These are phyloP conservation scores for Teratosphaeria viscida DNA, from an alignment of 2,329 filamentous ascomycete species.

Conservation along the genomic window DNA sequence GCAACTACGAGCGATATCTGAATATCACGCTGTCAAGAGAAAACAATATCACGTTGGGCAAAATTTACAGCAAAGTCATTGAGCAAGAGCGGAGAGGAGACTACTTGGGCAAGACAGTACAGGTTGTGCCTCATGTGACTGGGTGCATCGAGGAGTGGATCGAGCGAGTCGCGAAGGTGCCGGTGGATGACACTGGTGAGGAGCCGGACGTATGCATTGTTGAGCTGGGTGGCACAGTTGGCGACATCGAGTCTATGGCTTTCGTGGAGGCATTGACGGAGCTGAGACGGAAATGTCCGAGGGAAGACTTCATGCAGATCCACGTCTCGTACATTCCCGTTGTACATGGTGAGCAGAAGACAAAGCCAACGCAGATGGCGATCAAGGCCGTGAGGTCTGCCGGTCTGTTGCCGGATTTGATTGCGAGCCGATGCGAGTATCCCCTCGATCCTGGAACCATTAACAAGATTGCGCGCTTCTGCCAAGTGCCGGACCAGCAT, in stretches of 20 bases:
- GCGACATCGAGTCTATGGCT: conserved; percentile 77
- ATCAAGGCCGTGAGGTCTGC: conserved; percentile 75
- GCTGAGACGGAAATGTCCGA: conserved; percentile 60
- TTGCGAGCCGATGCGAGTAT: conserved; percentile 82
- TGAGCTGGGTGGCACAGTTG: conserved; percentile 58
- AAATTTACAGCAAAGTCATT: conserved; percentile 86
- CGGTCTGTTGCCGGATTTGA: conserved; percentile 55
- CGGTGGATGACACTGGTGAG: conserved; percentile 73
- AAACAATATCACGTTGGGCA: conserved; percentile 95
- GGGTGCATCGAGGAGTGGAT: conserved; percentile 91
- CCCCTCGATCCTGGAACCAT: conserved; percentile 64
- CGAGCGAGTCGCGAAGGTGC: conserved; percentile 69
- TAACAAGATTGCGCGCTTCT: conserved; percentile 80
- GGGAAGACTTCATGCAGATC: conserved; percentile 77
- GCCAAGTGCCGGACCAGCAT: conserved; percentile 75
- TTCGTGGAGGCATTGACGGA: conserved; percentile 83
- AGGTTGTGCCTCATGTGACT: conserved; percentile 87
- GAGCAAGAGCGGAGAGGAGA: conserved; percentile 60
- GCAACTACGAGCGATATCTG: conserved; percentile 73
- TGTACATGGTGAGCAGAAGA: conserved; percentile 73
- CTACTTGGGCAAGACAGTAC: conserved; percentile 82
- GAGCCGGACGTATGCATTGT: conserved; percentile 89
- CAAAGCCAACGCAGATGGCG: conserved; percentile 89
- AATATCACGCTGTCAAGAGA: conserved; percentile 71
- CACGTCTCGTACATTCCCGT: conserved; percentile 82